Evolutionary conservation across 345 rosid species (phyloP).

Genomic region (Acer saccharum): DNA sequence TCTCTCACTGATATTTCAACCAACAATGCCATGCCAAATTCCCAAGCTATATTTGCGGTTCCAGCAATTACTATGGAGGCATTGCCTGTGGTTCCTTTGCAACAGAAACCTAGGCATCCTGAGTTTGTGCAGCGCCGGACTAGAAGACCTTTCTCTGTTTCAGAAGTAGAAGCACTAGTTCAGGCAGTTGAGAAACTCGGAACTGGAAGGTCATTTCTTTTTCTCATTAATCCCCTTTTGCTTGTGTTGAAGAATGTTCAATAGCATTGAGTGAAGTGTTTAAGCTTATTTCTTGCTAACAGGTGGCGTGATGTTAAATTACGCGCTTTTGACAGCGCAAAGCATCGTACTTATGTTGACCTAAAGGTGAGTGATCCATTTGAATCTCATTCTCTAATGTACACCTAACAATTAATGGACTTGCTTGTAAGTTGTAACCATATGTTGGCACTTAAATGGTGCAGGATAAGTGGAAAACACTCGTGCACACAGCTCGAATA

Average conservation of each 20-base stretch:
- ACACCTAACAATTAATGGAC: not conserved
- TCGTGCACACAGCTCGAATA: slow-evolving; percentile 39
- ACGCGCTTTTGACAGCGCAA: slow-evolving; percentile 31
- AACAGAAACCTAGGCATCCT: slow-evolving; percentile 17
- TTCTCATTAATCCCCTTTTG: not conserved
- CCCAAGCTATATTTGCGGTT: slow-evolving; percentile 23
- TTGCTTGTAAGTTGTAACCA: not conserved
- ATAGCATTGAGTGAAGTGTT: not conserved
- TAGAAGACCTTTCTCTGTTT: slow-evolving; percentile 35
- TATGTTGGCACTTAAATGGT: not conserved
- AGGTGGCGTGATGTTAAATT: slow-evolving; percentile 41
- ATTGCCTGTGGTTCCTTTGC: slow-evolving; percentile 31
- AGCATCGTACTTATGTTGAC: slow-evolving; percentile 38
- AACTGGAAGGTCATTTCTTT: slow-evolving; percentile 34
- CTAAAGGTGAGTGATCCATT: slow-evolving; percentile 29
- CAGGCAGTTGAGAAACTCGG: slow-evolving; percentile 43
- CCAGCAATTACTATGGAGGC: slow-evolving; percentile 30
- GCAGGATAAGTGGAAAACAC: slow-evolving; percentile 43
- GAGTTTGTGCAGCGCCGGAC: slow-evolving; percentile 30
- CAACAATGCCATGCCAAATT: slow-evolving; percentile 10
- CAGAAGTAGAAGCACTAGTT: slow-evolving; percentile 37
- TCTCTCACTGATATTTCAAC: slow-evolving; percentile 9
- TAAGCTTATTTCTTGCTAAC: not conserved
- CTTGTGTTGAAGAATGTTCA: not conserved
- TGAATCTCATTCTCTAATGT: not conserved